Evolutionary conservation across 2,329 filamentous ascomycete species (phyloP).

Genomic region (Venturia aucupariae): DNA sequence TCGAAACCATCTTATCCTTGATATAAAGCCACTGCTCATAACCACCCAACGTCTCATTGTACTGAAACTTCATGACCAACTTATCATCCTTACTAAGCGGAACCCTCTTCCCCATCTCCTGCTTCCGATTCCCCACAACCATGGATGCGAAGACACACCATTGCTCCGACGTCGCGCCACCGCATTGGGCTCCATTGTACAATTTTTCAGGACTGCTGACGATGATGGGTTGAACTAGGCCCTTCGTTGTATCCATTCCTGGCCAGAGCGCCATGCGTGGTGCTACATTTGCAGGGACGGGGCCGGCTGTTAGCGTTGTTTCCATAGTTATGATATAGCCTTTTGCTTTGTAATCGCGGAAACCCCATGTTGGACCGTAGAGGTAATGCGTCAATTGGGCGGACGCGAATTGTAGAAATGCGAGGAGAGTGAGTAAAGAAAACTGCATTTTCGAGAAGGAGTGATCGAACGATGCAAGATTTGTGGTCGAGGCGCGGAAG

Average conservation of each 20-base stretch:
- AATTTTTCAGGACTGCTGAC: slow-evolving; percentile 8
- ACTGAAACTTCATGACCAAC: slow-evolving; percentile 11
- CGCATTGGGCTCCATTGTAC: background rate
- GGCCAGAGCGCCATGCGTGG: slow-evolving; percentile 14
- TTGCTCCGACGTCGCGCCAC: background rate
- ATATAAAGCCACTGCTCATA: slow-evolving; percentile 11
- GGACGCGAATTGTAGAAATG: background rate
- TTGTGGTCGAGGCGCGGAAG: background rate
- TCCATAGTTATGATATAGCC: slow-evolving; percentile 1
- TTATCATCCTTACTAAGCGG: slow-evolving; percentile 1
- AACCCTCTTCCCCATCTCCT: slow-evolving; percentile 10
- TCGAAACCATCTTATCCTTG: slow-evolving; percentile 7
- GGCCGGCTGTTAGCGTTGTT: slow-evolving; percentile 10
- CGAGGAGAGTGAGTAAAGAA: background rate
- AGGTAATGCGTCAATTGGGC: slow-evolving; percentile 10
- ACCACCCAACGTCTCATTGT: slow-evolving; percentile 4
- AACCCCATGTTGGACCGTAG: slow-evolving; percentile 10
- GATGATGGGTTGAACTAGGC: slow-evolving; percentile 13
- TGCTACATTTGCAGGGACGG: background rate
- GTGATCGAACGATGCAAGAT: background rate
- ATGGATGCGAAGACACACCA: slow-evolving; percentile 13
- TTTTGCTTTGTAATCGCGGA: background rate
- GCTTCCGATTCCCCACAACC: slow-evolving; percentile 9
- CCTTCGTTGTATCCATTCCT: slow-evolving; percentile 8
- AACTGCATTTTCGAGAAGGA: background rate